phyloP scores from a whole-genome alignment of 768 basidiomycete species.

The Hygrocybe punicea region DNA sequence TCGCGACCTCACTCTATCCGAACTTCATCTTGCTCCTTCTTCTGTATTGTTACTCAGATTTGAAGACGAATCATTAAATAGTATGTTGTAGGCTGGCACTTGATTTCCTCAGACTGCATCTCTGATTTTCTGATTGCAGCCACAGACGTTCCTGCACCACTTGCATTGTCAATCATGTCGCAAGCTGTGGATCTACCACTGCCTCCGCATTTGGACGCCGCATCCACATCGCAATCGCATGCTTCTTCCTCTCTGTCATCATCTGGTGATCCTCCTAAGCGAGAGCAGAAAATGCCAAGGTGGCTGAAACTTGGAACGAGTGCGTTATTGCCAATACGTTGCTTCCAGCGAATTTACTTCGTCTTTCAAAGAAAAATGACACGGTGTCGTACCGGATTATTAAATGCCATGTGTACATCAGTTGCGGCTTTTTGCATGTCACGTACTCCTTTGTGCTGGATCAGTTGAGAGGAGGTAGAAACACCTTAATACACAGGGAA shows the following conservation, averaged over 20 bases:
- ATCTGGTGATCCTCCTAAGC: neutral
- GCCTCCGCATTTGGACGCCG: constrained; percentile 39
- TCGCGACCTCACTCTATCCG: constrained; percentile 60
- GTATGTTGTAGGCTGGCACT: constrained; percentile 36
- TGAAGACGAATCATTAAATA: constrained; percentile 66
- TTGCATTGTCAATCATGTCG: constrained; percentile 52
- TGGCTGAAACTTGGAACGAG: constrained; percentile 72
- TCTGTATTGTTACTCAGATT: constrained; percentile 76
- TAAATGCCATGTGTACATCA: too few relatives aligned
- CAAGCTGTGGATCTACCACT: constrained; percentile 65
- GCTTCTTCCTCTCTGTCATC: constrained; percentile 1
- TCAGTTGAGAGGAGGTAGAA: too few relatives aligned
- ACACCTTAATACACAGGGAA: constrained; percentile 75
- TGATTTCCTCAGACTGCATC: neutral
- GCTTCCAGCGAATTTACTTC: neutral
- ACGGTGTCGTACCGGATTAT: too few relatives aligned
- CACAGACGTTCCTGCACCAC: constrained; percentile 57
- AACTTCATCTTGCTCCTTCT: constrained; percentile 76
- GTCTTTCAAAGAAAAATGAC: constrained; percentile 22
- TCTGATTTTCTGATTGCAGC: constrained; percentile 37
- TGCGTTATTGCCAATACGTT: constrained; percentile 31
- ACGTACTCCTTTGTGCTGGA: too few relatives aligned
- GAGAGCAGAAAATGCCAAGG: constrained; percentile 66
- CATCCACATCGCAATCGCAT: constrained; percentile 1
- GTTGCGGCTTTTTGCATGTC: neutral